phyloP scores from a whole-genome alignment of 2,329 filamentous ascomycete species.

The Alternaria arbusti region DNA sequence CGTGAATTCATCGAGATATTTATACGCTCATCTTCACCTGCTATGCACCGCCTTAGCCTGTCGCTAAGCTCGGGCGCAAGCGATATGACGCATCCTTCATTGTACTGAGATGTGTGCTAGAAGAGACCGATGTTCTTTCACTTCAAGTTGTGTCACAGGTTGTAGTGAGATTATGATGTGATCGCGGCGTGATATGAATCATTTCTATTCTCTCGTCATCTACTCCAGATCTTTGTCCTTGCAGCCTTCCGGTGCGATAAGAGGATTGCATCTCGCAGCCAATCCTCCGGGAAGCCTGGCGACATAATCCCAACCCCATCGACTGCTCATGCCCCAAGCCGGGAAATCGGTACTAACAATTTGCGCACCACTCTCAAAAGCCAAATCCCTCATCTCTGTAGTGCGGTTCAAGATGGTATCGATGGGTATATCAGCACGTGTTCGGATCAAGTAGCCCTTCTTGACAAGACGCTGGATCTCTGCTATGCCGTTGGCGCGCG shows the following conservation, averaged over 20 bases:
- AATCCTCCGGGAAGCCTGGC: conserved; percentile 38
- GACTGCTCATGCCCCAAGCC: conserved; percentile 54
- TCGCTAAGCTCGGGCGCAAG: background rate
- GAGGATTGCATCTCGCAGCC: conserved; percentile 49
- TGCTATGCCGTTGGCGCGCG: conserved; percentile 42
- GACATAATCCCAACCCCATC: conserved; percentile 58
- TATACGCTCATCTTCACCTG: background rate
- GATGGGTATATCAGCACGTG: conserved; percentile 56
- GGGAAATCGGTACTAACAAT: conserved; percentile 60
- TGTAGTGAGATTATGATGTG: background rate
- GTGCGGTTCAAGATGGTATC: conserved; percentile 52
- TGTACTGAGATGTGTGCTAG: background rate
- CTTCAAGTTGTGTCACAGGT: background rate
- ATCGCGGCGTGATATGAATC: background rate
- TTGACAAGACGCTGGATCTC: conserved; percentile 55
- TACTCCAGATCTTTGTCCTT: conserved; percentile 34
- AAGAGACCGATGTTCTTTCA: background rate
- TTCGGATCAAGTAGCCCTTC: conserved; percentile 59
- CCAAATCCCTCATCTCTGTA: conserved; percentile 52
- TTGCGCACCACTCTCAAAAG: conserved; percentile 57
- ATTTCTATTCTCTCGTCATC: background rate
- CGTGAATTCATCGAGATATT: background rate
- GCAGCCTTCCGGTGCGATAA: conserved; percentile 46
- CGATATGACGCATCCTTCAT: background rate
- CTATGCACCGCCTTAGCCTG: background rate